A percentile compares a stretch with the other conserved stretches of the same genome.
Evolutionary conservation across 768 basidiomycete species (phyloP).

Genomic region (Strobilomyces confusus): DNA sequence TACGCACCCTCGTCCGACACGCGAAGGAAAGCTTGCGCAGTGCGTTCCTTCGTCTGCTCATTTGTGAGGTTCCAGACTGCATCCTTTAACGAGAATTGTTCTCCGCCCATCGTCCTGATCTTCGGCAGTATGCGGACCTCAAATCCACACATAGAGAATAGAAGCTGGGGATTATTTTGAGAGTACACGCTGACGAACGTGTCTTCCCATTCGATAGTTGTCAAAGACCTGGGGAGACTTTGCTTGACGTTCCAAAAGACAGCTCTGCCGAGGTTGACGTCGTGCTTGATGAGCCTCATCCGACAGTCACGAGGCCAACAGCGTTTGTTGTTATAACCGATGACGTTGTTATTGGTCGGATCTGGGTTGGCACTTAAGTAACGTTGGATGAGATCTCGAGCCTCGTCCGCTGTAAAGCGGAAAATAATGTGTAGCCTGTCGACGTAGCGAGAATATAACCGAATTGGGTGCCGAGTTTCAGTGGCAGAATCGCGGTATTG

Average conservation of each 20-base stretch:
- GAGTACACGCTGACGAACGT: conserved; percentile 97
- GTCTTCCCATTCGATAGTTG: conserved; percentile 99
- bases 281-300: conserved; percentile 98
- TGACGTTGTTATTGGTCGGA: conserved; percentile 98
- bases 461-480: conserved; percentile 96
- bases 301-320: conserved; percentile 99
- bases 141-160: conserved; percentile 99
- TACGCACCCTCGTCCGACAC: conserved; percentile 86
- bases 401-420: conserved; percentile 96
- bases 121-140: conserved; percentile 97
- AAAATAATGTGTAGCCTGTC: conserved; percentile 94
- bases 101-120: conserved; percentile 91
- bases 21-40: conserved; percentile 95
- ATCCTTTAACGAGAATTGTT: conserved; percentile 95
- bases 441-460: conserved; percentile 95
- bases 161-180: conserved; percentile 92
- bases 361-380: conserved; percentile 97
- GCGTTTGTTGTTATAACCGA: conserved; percentile 98
- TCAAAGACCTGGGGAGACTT: conserved; percentile 89
- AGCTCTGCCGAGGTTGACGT: conserved; percentile 96
- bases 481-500: conserved; percentile 95
- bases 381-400: conserved; percentile 95
- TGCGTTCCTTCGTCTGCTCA: conserved; percentile 95
- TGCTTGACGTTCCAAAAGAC: conserved; percentile 99
- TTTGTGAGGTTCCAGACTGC: conserved; percentile 97